Conservation (phyloP, 768 basidiomycete species). For the Boletus pseudopeckii region DNA sequence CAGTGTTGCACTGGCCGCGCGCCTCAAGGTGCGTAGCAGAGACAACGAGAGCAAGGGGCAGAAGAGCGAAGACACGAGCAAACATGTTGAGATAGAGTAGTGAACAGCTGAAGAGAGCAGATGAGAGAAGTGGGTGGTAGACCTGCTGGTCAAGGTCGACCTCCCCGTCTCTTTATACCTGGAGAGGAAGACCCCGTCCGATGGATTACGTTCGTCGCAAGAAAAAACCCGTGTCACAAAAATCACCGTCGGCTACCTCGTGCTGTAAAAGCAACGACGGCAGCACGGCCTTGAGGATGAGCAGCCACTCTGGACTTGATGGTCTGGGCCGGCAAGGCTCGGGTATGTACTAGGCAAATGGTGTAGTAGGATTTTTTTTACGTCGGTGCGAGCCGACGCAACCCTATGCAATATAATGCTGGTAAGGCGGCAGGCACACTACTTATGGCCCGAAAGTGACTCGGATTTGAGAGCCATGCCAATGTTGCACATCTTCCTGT, state of each 20-base stretch:
- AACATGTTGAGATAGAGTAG: slow-evolving; percentile 8
- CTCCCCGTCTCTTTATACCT: slow-evolving; percentile 12
- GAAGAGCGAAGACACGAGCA: slow-evolving; percentile 16
- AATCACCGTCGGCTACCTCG: background rate
- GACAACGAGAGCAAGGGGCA: slow-evolving; percentile 16
- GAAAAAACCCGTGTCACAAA: background rate
- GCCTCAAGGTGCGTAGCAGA: slow-evolving; percentile 4
- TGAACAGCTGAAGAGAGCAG: background rate
- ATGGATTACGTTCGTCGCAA: slow-evolving; percentile 1
- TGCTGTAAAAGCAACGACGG: background rate
- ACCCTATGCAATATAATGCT: no score
- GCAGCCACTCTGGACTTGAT: background rate
- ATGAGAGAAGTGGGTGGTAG: background rate
- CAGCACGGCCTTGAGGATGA: background rate
- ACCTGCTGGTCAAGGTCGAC: background rate
- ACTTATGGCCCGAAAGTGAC: no score
- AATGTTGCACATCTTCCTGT: no score
- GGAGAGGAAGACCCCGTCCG: background rate
- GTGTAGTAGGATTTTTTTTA: background rate
- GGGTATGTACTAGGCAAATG: background rate
- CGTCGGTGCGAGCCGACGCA: background rate
- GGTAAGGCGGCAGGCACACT: no score
- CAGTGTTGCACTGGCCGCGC: slow-evolving; percentile 11
- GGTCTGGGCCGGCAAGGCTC: background rate
- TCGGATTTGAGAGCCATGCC: no score